phyloP scores from a whole-genome alignment of 805 yeast genomes.

The Zygoascus flipseniorum region DNA sequence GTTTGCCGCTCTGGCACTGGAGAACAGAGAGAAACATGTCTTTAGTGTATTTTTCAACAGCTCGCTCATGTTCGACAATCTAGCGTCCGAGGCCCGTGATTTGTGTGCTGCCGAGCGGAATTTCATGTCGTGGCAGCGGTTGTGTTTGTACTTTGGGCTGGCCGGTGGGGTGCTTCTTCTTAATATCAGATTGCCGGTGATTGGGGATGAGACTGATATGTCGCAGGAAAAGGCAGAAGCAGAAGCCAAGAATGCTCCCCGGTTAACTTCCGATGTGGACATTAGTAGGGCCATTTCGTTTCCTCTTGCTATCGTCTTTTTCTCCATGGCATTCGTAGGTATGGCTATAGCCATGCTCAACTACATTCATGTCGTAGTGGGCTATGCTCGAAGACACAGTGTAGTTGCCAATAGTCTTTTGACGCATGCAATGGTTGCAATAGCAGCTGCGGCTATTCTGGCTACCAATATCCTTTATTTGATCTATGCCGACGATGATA shows the following conservation, averaged over 20 bases:
- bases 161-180: constrained; percentile 20
- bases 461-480: constrained; percentile 15
- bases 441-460: constrained; percentile 14
- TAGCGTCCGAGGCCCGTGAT: constrained; percentile 27
- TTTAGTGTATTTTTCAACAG: not conserved
- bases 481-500: not conserved
- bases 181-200: constrained; percentile 11
- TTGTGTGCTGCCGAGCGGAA: constrained; percentile 26
- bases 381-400: constrained; percentile 13
- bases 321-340: constrained; percentile 13
- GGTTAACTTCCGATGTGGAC: not conserved
- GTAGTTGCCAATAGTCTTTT: constrained; percentile 14
- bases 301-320: constrained; percentile 15
- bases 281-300: not conserved
- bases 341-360: constrained; percentile 18
- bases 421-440: constrained; percentile 8
- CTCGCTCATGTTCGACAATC: constrained; percentile 21
- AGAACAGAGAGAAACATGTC: not conserved
- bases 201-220: not conserved
- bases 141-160: constrained; percentile 19
- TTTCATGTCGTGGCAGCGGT: constrained; percentile 18
- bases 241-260: not conserved
- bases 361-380: constrained; percentile 17
- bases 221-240: not conserved
- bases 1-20: not conserved